Percentiles rank a stretch among this genome's conserved stretches.
Conservation (phyloP, 2,329 filamentous ascomycete genomes). For the Curvularia sp. region DNA sequence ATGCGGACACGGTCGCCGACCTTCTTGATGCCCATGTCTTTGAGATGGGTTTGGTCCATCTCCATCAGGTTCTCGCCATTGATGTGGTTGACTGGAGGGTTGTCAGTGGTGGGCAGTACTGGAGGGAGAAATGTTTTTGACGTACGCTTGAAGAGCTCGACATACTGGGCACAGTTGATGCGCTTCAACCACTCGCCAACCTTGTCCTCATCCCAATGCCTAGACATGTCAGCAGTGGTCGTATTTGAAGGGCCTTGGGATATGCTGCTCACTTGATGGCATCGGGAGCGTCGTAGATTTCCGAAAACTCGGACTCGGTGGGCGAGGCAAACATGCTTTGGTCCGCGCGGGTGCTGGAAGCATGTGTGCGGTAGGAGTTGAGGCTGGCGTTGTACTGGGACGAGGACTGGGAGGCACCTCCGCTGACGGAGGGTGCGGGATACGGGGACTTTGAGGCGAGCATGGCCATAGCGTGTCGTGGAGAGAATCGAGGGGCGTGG, state of each 20-base stretch:
- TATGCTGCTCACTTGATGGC: conserved; percentile 52
- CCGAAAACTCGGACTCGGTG: conserved; percentile 91
- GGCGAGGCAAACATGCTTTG: conserved; percentile 75
- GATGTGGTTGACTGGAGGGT: conserved; percentile 78
- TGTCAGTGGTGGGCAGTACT: conserved; percentile 23
- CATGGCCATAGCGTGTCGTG: conserved; percentile 68
- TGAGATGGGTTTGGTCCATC: conserved; percentile 94
- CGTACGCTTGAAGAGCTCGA: conserved; percentile 78
- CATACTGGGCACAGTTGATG: conserved; percentile 94
- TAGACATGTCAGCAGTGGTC: conserved; percentile 40
- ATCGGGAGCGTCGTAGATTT: conserved; percentile 73
- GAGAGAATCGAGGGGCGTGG: conserved; percentile 4
- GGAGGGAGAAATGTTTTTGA: background rate
- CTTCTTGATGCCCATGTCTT: conserved; percentile 98
- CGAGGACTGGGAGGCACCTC: conserved; percentile 39
- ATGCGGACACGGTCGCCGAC: conserved; percentile 95
- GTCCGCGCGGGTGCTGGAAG: conserved; percentile 45
- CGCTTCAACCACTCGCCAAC: conserved; percentile 90
- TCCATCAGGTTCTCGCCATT: conserved; percentile 96
- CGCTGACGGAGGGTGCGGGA: conserved; percentile 60
- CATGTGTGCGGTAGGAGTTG: conserved; percentile 47
- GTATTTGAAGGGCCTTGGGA: background rate
- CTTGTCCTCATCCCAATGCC: conserved; percentile 84
- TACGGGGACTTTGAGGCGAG: conserved; percentile 77
- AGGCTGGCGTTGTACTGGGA: conserved; percentile 46